These are phyloP conservation scores for Aspergillus latus DNA, from an alignment of 2,329 filamentous ascomycete species.

Conservation along the genomic window DNA sequence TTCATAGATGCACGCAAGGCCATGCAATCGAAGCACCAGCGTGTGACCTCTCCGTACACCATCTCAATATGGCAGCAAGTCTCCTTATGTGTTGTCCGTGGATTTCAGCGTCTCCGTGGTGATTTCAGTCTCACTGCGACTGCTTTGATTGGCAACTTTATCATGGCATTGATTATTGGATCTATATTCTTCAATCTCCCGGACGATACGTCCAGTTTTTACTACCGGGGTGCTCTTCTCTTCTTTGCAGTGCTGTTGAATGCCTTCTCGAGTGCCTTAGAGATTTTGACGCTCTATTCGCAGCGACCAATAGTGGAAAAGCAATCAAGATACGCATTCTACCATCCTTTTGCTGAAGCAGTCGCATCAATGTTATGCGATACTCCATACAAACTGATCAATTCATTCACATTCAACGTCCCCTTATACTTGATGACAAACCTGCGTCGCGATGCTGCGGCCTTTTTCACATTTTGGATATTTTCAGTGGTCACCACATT, in stretches of 20 bases:
- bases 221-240: conserved; percentile 69
- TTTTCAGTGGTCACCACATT: conserved; percentile 72
- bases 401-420: conserved; percentile 73
- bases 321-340: conserved; percentile 19
- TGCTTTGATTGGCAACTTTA: conserved; percentile 63
- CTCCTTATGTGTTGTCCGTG: conserved; percentile 56
- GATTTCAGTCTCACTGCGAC: conserved; percentile 71
- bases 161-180: conserved; percentile 71
- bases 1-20: conserved; percentile 38
- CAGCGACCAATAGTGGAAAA: conserved; percentile 21
- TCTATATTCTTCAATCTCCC: conserved; percentile 76
- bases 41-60: background rate
- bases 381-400: conserved; percentile 73
- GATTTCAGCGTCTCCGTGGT: conserved; percentile 69
- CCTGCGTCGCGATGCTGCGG: conserved; percentile 67
- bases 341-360: conserved; percentile 16
- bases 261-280: conserved; percentile 72
- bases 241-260: conserved; percentile 86
- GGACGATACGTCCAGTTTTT: conserved; percentile 67
- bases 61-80: background rate
- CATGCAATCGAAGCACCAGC: conserved; percentile 38
- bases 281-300: conserved; percentile 38
- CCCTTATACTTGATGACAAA: conserved; percentile 85
- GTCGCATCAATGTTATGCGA: conserved; percentile 14
- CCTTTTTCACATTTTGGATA: conserved; percentile 84